Conservation (phyloP, 768 basidiomycete genomes). For the Leccinum longicurvipes region DNA sequence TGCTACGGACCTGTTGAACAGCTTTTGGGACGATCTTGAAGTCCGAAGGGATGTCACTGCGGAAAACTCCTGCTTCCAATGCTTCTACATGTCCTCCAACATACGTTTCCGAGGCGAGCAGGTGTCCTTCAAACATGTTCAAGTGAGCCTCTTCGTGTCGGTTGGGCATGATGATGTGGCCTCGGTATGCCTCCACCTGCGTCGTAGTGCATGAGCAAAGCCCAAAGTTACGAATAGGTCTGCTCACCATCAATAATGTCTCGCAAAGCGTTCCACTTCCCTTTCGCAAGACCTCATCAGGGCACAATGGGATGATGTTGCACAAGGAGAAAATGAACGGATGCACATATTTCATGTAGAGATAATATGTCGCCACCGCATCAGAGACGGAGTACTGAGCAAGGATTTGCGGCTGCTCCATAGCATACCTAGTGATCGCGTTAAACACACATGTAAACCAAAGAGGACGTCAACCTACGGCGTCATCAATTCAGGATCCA, state of each 20-base stretch:
- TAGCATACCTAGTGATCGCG: constrained; percentile 66
- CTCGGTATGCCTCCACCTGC: constrained; percentile 94
- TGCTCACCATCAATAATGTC: constrained; percentile 89
- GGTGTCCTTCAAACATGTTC: constrained; percentile 91
- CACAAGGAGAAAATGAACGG: constrained; percentile 99
- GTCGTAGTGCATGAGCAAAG: constrained; percentile 3
- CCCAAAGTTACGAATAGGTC: neutral
- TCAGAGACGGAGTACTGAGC: constrained; percentile 99
- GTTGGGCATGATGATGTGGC: constrained; percentile 95
- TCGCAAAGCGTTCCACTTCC: constrained; percentile 97
- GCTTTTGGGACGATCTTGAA: constrained; percentile 93
- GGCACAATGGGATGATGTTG: constrained; percentile 96
- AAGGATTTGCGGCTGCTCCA: constrained; percentile 91
- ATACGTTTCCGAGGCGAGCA: constrained; percentile 96
- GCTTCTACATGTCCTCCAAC: constrained; percentile 99
- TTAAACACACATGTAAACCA: neutral
- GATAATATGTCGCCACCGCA: constrained; percentile 99
- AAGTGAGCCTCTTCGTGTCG: constrained; percentile 91
- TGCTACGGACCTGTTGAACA: constrained; percentile 65
- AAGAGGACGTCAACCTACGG: constrained; percentile 58
- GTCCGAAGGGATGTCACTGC: constrained; percentile 91
- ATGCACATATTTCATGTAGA: constrained; percentile 99
- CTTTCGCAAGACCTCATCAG: constrained; percentile 95
- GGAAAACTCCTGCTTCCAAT: constrained; percentile 95
- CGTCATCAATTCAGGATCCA: constrained; percentile 99